Evolutionary conservation across 2,329 filamentous ascomycete species (phyloP), one percentile per base, ranked within the genome.

Genomic region (Dichotomopilus funicola): DNA sequence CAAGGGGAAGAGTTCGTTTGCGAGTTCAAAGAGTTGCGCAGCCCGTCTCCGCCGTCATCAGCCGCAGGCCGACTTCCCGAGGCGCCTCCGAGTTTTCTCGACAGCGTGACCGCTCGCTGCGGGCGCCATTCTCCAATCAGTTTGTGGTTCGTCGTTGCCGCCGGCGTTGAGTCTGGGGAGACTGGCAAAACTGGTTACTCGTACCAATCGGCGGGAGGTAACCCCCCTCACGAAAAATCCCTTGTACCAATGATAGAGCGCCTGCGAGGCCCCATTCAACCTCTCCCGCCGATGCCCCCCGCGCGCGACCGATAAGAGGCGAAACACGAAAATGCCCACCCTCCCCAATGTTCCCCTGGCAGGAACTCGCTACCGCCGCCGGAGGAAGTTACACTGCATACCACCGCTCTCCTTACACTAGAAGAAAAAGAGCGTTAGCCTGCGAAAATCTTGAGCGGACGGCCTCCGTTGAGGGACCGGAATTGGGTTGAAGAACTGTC

Each of bases 241-340:
- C 35, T 3, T 38, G 37, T 48, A 38, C 38, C 45, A 48, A 54
- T 49, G 31, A 48, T 36, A 12, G 43, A n/a, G 43, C 41, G 49
- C 33, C 40, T 60, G 58, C 58, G 56, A 55, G 56, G 57, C 54
- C 33, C 38, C 49, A 35, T 13, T 34, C 6, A 31, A 31, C 19
- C 13, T 19, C 27, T 11, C 38, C 7, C 4, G 13, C 7, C 11
- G 48, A 27, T 27, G 19, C 19, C 19, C 19, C 6, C 37, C 11
- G n/a, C 49, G 10, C 36, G 40, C 45, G 34, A 34, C 40, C 33
- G 43, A 37, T 13, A 35, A 45, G 40, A 53, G 33, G 58, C 48
- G 42, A 55, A 53, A 54, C 55, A 51, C 37, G 46, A 19, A 53
- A 33, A 8, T 36, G 31, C 34, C 38, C 27, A 44, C 31, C 19